phyloP scores from a whole-genome alignment of 192 early-diverging fungal species.

The Umbelopsis sp. region DNA sequence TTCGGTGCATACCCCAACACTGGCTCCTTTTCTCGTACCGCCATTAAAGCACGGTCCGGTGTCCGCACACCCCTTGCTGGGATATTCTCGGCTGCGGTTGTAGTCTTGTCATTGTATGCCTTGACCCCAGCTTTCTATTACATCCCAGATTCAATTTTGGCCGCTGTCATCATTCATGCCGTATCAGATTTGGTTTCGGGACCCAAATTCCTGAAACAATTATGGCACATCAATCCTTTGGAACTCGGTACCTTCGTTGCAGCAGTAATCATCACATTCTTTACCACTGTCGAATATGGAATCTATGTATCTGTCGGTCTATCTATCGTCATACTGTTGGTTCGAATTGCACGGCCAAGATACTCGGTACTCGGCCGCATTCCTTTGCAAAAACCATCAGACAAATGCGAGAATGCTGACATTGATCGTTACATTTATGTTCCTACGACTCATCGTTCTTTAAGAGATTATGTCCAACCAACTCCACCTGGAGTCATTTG shows the following conservation, averaged over 20 bases:
- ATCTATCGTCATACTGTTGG: constrained; percentile 72
- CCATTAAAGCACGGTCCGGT: constrained; percentile 89
- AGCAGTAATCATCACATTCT: constrained; percentile 61
- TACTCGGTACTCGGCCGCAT: constrained; percentile 51
- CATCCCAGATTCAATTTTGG: constrained; percentile 79
- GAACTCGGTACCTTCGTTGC: constrained; percentile 53
- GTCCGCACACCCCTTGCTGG: constrained; percentile 84
- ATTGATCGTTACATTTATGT: constrained; percentile 31
- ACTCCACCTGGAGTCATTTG: constrained; percentile 34
- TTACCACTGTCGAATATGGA: constrained; percentile 63
- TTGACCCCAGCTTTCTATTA: constrained; percentile 87
- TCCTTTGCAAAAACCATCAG: background rate
- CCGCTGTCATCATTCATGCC: constrained; percentile 90
- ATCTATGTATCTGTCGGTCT: constrained; percentile 78
- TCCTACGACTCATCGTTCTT: constrained; percentile 20
- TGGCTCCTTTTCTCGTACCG: constrained; percentile 95
- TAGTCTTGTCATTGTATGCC: constrained; percentile 81
- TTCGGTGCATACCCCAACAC: constrained; percentile 91
- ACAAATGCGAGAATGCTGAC: background rate
- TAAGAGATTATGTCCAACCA: constrained; percentile 20
- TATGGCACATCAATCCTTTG: constrained; percentile 63
- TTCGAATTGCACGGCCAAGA: constrained; percentile 74
- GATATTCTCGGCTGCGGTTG: constrained; percentile 79
- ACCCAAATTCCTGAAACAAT: constrained; percentile 54
- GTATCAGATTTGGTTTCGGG: constrained; percentile 78